Evolutionary conservation across 2,329 filamentous ascomycete genomes (phyloP), one percentile per base, ranked within the genome.

Genomic region (Colletotrichum zoysiae): DNA sequence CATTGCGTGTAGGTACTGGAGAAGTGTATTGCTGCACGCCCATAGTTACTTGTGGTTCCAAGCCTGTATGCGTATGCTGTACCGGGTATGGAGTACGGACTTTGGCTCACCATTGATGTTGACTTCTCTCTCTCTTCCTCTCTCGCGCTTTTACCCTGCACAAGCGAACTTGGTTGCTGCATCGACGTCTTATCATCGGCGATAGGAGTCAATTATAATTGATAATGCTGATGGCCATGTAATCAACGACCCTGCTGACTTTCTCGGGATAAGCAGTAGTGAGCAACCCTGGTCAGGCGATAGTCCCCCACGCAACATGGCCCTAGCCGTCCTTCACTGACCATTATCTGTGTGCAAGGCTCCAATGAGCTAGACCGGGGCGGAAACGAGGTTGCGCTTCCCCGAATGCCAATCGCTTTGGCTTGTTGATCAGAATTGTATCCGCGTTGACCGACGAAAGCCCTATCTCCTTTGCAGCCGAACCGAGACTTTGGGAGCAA

Each of bases 191-290:
- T 68, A 58, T 58, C 68, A 44, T 46, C 23, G 44, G 50, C 30
- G 40, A 57, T 58, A 26, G 57, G 46, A 35, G 30, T 58, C 51
- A 42, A 26, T 20, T 46, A 42, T 38, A 51, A 30, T 35, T 2
- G 2, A 5, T 42, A 5, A 11, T 42, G 30, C 23, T 33, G 7
- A 30, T 59, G 38, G 5, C 40, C 46, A 42, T 42, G 44, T 26
- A 44, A 42, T 33, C 48, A 40, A n/a, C 23, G 42, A 23, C 38
- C 42, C 14, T 23, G 14, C 30, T 33, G 44, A 40, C n/a, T 26
- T 26, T 11, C 42, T 7, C 46, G 42, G 67, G 68, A 71, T 71
- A 63, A 71, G 65, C 57, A 55, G 26, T 26, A 59, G 26, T 20
- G 14, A 40, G 35, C 14, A n/a, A 11, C 20, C 50, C 35, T 51